Conservation (phyloP, 2,329 filamentous ascomycete genomes). For the Fusarium sp. region DNA sequence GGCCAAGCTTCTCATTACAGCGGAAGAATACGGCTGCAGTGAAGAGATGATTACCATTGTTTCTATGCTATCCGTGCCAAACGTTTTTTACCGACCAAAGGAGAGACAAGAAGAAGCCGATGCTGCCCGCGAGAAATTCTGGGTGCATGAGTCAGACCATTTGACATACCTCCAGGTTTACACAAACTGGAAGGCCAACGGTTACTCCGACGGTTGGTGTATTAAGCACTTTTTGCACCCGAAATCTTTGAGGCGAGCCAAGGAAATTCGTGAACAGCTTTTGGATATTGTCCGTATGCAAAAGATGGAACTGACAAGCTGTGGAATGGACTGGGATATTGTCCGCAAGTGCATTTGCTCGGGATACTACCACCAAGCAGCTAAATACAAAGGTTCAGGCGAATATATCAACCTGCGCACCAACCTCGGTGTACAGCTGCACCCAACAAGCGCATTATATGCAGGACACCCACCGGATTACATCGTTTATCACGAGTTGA, state of each 20-base stretch:
- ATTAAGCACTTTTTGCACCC: conserved; percentile 91
- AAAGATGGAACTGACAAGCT: conserved; percentile 86
- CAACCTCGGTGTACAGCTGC: conserved; percentile 91
- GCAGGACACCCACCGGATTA: conserved; percentile 97
- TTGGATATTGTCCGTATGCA: conserved; percentile 94
- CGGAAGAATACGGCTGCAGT: conserved; percentile 88
- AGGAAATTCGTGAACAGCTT: conserved; percentile 94
- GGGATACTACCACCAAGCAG: conserved; percentile 97
- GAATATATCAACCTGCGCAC: conserved; percentile 98
- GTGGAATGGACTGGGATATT: conserved; percentile 96
- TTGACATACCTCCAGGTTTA: conserved; percentile 96
- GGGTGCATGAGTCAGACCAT: conserved; percentile 97
- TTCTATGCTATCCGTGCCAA: conserved; percentile 96
- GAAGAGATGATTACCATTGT: conserved; percentile 99
- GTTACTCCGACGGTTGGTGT: conserved; percentile 91
- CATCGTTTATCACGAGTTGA: conserved; percentile 97
- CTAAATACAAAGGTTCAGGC: conserved; percentile 93
- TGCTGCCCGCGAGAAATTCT: conserved; percentile 95
- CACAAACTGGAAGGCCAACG: conserved; percentile 92
- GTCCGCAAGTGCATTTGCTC: conserved; percentile 97
- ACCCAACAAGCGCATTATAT: conserved; percentile 93
- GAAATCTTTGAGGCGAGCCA: conserved; percentile 90
- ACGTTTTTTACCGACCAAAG: conserved; percentile 95
- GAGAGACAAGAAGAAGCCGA: conserved; percentile 97
- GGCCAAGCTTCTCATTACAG: conserved; percentile 92